Conservation (phyloP, 2,329 filamentous ascomycete genomes). For the Ophiostoma novo-ulmi region DNA sequence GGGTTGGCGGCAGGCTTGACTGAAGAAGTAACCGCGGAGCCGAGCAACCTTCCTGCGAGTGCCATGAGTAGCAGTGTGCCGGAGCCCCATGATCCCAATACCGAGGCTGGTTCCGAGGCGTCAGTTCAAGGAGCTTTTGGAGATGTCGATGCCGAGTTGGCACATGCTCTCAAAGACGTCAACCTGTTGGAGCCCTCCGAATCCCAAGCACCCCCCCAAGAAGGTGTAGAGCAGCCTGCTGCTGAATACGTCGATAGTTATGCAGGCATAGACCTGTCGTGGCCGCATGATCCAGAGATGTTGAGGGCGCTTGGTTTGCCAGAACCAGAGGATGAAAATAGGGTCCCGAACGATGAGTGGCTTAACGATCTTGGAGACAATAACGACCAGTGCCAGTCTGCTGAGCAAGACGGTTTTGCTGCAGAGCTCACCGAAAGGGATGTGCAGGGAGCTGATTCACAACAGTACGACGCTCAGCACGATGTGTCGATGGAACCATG, state of each 20-base stretch:
- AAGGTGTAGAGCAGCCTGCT: background rate
- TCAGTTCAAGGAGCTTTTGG: background rate
- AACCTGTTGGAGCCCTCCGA: background rate
- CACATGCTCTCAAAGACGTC: background rate
- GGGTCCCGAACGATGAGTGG: background rate
- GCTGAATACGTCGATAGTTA: background rate
- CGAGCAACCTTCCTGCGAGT: background rate
- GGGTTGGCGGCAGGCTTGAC: background rate
- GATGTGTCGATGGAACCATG: background rate
- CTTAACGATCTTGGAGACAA: background rate
- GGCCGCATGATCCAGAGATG: background rate
- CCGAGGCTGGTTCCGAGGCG: too few relatives aligned
- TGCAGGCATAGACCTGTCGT: background rate
- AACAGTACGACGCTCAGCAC: background rate
- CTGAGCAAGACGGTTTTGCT: background rate
- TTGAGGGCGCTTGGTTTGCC: background rate
- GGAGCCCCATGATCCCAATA: background rate
- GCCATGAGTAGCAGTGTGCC: background rate
- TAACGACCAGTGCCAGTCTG: background rate
- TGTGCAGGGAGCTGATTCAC: background rate
- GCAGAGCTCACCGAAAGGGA: background rate
- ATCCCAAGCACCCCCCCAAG: background rate
- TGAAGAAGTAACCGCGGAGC: background rate
- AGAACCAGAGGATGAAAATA: background rate
- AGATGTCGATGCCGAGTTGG: background rate